Conservation (phyloP, 352 stramenopile genomes). For the Phytophthora brassicae region DNA sequence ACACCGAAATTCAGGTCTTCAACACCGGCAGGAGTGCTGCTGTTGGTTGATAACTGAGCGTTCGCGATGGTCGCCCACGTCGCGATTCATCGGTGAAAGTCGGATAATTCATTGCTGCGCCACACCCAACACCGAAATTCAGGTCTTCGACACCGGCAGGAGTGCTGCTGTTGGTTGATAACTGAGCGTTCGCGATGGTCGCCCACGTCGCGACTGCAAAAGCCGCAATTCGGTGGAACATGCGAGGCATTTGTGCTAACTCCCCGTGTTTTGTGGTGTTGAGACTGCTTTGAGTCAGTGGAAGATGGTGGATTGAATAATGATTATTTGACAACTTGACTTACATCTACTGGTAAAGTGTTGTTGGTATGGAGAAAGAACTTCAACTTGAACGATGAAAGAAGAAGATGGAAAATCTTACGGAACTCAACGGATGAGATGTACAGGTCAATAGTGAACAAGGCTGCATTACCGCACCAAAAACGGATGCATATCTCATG, state of each 20-base stretch:
- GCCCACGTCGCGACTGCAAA: constrained; percentile 20
- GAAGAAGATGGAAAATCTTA: constrained; percentile 17
- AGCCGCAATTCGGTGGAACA: constrained; percentile 19
- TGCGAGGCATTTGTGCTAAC: constrained; percentile 29
- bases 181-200: constrained; percentile 13
- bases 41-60: constrained; percentile 21
- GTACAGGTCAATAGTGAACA: constrained; percentile 9
- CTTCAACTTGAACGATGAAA: background rate
- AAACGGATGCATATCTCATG: constrained; percentile 8
- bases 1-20: constrained; percentile 27
- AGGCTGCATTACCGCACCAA: too few relatives aligned
- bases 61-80: constrained; percentile 13
- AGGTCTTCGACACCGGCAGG: constrained; percentile 16
- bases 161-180: constrained; percentile 15
- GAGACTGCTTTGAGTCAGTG: constrained; percentile 3
- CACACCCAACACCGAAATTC: constrained; percentile 40
- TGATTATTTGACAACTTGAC: background rate
- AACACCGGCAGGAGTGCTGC: constrained; percentile 14
- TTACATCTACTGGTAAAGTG: constrained; percentile 1
- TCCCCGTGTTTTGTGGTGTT: constrained; percentile 10
- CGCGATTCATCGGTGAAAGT: constrained; percentile 1
- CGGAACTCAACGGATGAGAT: constrained; percentile 20
- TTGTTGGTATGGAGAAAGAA: background rate
- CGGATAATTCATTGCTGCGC: constrained; percentile 23
- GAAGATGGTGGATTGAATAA: constrained; percentile 23